Percentiles rank a stretch among this genome's conserved stretches.
phyloP scores from a whole-genome alignment of 345 rosid species.

The Eucalyptus pumila region DNA sequence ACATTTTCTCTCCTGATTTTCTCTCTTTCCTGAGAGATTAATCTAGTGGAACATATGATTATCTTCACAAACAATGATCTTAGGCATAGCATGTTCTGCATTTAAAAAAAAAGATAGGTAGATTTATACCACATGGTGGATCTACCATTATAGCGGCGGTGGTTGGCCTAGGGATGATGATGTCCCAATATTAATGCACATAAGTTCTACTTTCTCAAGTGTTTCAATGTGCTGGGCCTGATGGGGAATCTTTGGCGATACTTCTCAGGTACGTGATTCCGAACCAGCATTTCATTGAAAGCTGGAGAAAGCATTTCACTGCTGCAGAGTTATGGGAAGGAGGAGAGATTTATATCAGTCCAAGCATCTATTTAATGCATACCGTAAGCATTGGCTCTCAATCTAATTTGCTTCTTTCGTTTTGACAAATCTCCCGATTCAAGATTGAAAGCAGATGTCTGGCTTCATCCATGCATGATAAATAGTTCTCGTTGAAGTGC shows the following conservation, averaged over 20 bases:
- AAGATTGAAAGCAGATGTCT: neutral
- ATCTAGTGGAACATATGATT: neutral
- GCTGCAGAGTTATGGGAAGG: neutral
- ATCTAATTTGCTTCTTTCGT: neutral
- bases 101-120: neutral
- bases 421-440: neutral
- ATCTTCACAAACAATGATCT: neutral
- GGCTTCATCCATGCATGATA: neutral
- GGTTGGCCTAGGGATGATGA: neutral
- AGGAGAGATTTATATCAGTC: conserved; percentile 36
- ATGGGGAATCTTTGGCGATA: neutral
- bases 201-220: neutral
- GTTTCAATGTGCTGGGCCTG: neutral
- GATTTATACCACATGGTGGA: neutral
- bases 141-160: neutral
- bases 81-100: neutral
- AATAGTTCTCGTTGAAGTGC: neutral
- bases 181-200: neutral
- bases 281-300: neutral
- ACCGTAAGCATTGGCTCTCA: conserved; percentile 29
- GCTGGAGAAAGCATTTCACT: neutral
- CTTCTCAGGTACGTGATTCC: neutral
- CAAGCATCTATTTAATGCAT: conserved; percentile 35
- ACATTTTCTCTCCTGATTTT: neutral
- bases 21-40: neutral